Evolutionary conservation across 805 yeast genomes (phyloP).

Genomic region (Phaffomyces thermotolerans): DNA sequence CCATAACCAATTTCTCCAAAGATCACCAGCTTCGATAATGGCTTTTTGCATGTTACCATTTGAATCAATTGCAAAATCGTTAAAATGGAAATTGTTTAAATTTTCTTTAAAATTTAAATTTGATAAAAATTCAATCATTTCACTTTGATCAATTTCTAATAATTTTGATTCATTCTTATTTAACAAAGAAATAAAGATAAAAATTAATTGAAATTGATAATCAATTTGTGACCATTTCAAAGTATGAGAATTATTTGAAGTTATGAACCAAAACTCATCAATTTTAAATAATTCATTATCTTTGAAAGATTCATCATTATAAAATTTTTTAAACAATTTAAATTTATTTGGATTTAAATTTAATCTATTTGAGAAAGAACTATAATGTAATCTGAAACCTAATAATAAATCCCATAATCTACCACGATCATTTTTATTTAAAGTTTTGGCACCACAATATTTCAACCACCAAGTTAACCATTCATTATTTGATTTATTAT

Average conservation of each 20-base stretch:
- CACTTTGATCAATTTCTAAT: conserved; percentile 85
- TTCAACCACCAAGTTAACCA: conserved; percentile 96
- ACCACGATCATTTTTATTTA: conserved; percentile 77
- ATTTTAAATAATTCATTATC: conserved; percentile 6
- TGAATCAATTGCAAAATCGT: not conserved
- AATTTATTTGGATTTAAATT: conserved; percentile 12
- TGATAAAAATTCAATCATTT: conserved; percentile 70
- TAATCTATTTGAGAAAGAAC: conserved; percentile 10
- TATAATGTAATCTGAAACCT: conserved; percentile 58
- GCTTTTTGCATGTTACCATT: conserved; percentile 54
- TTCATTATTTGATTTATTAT: conserved; percentile 56
- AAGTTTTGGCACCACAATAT: conserved; percentile 80
- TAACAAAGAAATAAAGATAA: conserved; percentile 69
- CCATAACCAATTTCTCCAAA: conserved; percentile 82
- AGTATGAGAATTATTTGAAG: conserved; percentile 12
- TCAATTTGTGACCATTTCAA: conserved; percentile 57
- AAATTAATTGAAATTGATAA: conserved; percentile 70
- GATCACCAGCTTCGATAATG: conserved; percentile 72
- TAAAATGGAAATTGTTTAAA: not conserved
- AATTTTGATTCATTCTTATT: conserved; percentile 73
- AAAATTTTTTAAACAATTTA: conserved; percentile 18
- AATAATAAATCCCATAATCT: conserved; percentile 82
- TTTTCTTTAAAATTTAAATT: conserved; percentile 23
- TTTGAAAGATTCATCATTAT: conserved; percentile 7
- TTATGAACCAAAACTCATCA: conserved; percentile 17